phyloP scores from a whole-genome alignment of 805 yeast species.

The Saccharomycopsis sp. region DNA sequence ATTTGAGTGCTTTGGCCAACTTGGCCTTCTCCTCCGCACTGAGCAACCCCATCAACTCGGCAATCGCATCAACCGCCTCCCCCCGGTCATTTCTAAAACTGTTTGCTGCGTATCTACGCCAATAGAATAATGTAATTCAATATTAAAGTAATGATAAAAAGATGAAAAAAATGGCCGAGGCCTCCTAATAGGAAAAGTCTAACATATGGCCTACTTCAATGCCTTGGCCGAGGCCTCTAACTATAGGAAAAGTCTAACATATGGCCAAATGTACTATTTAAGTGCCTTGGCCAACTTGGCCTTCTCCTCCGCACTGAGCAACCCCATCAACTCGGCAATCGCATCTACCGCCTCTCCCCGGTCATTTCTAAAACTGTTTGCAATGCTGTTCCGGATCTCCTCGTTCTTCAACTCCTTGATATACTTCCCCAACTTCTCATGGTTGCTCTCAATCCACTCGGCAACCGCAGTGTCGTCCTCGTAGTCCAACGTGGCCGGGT shows the following conservation, averaged over 20 bases:
- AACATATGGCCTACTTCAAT: no score
- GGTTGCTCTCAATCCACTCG: conserved; percentile 78
- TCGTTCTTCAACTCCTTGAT: conserved; percentile 62
- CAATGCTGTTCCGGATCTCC: conserved; percentile 56
- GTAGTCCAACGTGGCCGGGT: conserved; percentile 59
- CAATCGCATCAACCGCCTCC: conserved; percentile 49
- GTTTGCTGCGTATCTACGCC: no score
- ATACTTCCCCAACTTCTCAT: conserved; percentile 49
- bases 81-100: conserved; percentile 49
- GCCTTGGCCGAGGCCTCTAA: no score
- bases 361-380: conserved; percentile 50
- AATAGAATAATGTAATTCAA: no score
- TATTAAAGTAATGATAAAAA: no score
- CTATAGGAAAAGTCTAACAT: no score
- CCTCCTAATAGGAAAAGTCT: no score
- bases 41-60: no score
- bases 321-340: conserved; percentile 45
- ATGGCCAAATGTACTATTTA: no score
- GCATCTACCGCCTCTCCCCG: conserved; percentile 48
- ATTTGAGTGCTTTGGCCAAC: neutral
- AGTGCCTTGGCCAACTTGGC: conserved; percentile 29
- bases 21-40: no score
- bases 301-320: conserved; percentile 49
- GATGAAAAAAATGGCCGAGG: no score
- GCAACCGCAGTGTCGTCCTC: conserved; percentile 76